Conservation (phyloP, 2,329 filamentous ascomycete species). For the Ilyonectria sp. region DNA sequence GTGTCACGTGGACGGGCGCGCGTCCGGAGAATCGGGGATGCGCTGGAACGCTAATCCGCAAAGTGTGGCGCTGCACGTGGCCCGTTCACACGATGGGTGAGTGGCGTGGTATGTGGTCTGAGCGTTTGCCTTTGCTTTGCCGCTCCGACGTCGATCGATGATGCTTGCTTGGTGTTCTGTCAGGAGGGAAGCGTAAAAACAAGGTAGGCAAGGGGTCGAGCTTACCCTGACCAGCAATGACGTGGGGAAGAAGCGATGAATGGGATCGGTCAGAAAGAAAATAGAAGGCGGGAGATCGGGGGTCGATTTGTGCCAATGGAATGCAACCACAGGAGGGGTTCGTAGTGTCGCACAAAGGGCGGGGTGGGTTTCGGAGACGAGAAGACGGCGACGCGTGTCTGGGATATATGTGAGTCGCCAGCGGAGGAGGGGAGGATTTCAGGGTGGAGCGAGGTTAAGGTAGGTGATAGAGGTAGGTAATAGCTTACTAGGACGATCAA, state of each 20-base stretch:
- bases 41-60: conserved; percentile 24
- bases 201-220: background rate
- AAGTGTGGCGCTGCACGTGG: conserved; percentile 19
- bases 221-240: background rate
- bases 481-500: conserved; percentile 16
- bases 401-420: conserved; percentile 15
- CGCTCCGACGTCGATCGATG: conserved; percentile 1
- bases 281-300: conserved; percentile 9
- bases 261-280: background rate
- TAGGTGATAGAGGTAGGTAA: background rate
- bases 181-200: background rate
- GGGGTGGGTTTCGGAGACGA: conserved; percentile 4
- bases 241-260: background rate
- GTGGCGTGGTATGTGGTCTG: conserved; percentile 10
- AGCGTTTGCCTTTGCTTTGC: background rate
- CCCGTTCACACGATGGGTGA: conserved; percentile 18
- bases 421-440: background rate
- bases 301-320: conserved; percentile 20
- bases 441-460: background rate
- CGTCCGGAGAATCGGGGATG: conserved; percentile 2
- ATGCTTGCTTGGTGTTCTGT: background rate
- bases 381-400: conserved; percentile 20
- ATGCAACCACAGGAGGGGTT: conserved; percentile 14
- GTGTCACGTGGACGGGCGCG: conserved; percentile 36
- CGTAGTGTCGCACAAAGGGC: conserved; percentile 17